Evolutionary conservation across 768 basidiomycete genomes (phyloP).

Genomic region (Mycena amicta): DNA sequence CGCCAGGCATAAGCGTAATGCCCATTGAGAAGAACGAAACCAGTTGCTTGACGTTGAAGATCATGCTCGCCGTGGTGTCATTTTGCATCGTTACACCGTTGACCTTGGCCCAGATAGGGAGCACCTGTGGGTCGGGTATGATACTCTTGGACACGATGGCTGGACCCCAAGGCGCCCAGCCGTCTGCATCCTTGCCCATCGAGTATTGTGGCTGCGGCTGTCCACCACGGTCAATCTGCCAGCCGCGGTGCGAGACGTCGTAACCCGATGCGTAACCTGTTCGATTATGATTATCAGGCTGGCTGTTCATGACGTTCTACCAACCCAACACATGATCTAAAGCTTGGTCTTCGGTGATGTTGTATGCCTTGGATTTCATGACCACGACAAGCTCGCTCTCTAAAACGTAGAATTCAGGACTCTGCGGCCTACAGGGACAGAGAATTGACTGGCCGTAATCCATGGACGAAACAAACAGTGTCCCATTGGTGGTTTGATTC

Average conservation of each 20-base stretch:
- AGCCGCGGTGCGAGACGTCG: slow-evolving; percentile 46
- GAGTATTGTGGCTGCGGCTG: slow-evolving; percentile 44
- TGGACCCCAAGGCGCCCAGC: slow-evolving; percentile 43
- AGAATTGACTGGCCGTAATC: slow-evolving; percentile 32
- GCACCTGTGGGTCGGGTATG: slow-evolving; percentile 40
- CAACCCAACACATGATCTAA: slow-evolving; percentile 45
- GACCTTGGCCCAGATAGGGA: slow-evolving; percentile 45
- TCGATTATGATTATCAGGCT: background rate
- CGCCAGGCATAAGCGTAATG: slow-evolving; percentile 42
- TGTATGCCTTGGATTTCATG: slow-evolving; percentile 45
- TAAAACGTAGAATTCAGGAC: background rate
- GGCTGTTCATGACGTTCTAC: slow-evolving; percentile 15
- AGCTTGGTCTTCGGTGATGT: slow-evolving; percentile 44
- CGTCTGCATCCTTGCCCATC: slow-evolving; percentile 47
- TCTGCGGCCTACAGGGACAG: too few relatives aligned
- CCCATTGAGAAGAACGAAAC: slow-evolving; percentile 49
- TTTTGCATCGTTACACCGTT: slow-evolving; percentile 43
- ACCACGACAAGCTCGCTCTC: slow-evolving; percentile 44
- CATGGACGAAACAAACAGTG: slow-evolving; percentile 38
- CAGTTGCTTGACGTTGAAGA: slow-evolving; percentile 42
- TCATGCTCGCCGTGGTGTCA: slow-evolving; percentile 44
- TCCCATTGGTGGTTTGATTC: slow-evolving; percentile 18
- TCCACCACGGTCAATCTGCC: slow-evolving; percentile 47
- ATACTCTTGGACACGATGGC: slow-evolving; percentile 24
- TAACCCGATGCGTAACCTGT: slow-evolving; percentile 33